Conservation (phyloP, 2,329 filamentous ascomycete species). For the Phyllosticta citriasiana region DNA sequence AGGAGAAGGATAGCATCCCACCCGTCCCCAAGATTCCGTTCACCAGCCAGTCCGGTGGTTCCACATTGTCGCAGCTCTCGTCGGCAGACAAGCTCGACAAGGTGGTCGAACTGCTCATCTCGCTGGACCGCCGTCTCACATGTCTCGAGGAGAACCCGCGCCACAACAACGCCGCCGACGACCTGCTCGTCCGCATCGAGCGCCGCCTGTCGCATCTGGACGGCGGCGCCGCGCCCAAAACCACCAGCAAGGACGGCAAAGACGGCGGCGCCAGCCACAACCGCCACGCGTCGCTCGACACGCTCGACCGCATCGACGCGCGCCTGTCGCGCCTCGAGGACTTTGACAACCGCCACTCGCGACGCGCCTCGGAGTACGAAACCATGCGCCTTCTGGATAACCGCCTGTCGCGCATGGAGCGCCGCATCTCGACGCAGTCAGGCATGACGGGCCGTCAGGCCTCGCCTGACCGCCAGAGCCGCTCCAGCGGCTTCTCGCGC, state of each 20-base stretch:
- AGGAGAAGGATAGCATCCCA: background rate
- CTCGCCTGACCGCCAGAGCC: background rate
- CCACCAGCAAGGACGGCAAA: background rate
- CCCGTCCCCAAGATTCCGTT: constrained; percentile 4
- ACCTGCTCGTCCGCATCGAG: constrained; percentile 7
- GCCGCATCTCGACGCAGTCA: background rate
- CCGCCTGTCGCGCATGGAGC: constrained; percentile 5
- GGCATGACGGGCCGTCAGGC: background rate
- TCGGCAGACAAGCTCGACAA: constrained; percentile 8
- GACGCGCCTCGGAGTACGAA: constrained; percentile 1
- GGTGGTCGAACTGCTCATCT: constrained; percentile 9
- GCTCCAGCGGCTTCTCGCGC: background rate
- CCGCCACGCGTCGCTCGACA: background rate
- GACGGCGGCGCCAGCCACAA: background rate
- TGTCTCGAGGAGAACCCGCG: constrained; percentile 5
- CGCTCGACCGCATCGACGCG: constrained; percentile 9
- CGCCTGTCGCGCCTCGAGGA: constrained; percentile 6
- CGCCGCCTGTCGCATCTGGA: constrained; percentile 3
- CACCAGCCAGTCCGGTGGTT: background rate
- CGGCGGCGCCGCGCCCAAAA: background rate
- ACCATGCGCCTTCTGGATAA: constrained; percentile 1
- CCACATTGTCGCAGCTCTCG: background rate
- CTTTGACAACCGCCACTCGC: background rate
- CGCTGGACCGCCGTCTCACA: constrained; percentile 7
- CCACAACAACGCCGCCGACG: background rate